These are phyloP conservation scores for Craspedostauros australis DNA, from an alignment of 108 stramenopile genomes.

Conservation along the genomic window DNA sequence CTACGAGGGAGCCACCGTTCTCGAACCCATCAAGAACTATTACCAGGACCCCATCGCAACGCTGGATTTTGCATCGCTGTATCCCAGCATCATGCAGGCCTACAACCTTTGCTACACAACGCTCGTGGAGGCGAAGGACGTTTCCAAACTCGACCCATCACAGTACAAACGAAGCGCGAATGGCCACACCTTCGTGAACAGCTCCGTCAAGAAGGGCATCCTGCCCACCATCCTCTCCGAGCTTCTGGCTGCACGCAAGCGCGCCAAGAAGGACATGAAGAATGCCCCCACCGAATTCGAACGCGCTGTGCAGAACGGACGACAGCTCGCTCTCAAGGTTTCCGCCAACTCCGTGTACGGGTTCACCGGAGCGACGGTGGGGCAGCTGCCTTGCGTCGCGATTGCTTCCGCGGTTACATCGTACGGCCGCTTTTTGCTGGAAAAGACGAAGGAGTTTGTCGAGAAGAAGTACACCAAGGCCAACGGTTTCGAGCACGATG, in stretches of 20 bases:
- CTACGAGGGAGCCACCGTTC: slow-evolving; percentile 98
- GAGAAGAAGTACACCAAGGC: slow-evolving; percentile 91
- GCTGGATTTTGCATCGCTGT: slow-evolving; percentile 99
- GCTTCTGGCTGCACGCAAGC: slow-evolving; percentile 77
- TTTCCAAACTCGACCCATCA: slow-evolving; percentile 47
- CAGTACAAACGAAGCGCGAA: slow-evolving; percentile 88
- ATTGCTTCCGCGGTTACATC: slow-evolving; percentile 97
- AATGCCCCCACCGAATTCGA: slow-evolving; percentile 96
- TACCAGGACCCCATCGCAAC: slow-evolving; percentile 98
- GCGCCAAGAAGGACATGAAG: slow-evolving; percentile 99
- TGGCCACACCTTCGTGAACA: slow-evolving; percentile 89
- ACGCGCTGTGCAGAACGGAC: slow-evolving; percentile 98
- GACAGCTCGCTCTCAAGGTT: slow-evolving; percentile 97
- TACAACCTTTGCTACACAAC: slow-evolving; percentile 99
- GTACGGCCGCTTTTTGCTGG: slow-evolving; percentile 91
- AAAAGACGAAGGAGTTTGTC: slow-evolving; percentile 90
- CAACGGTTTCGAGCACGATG: slow-evolving; percentile 91
- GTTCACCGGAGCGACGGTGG: slow-evolving; percentile 98
- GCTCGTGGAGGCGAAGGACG: slow-evolving; percentile 74
- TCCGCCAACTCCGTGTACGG: slow-evolving; percentile 99
- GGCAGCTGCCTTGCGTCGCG: slow-evolving; percentile 96
- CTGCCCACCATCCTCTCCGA: slow-evolving; percentile 95
- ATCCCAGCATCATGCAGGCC: slow-evolving; percentile 99
- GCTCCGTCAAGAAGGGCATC: slow-evolving; percentile 91
- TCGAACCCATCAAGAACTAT: slow-evolving; percentile 96